Conservation (phyloP, 208 protist genomes). For the Phytomonas francai region DNA sequence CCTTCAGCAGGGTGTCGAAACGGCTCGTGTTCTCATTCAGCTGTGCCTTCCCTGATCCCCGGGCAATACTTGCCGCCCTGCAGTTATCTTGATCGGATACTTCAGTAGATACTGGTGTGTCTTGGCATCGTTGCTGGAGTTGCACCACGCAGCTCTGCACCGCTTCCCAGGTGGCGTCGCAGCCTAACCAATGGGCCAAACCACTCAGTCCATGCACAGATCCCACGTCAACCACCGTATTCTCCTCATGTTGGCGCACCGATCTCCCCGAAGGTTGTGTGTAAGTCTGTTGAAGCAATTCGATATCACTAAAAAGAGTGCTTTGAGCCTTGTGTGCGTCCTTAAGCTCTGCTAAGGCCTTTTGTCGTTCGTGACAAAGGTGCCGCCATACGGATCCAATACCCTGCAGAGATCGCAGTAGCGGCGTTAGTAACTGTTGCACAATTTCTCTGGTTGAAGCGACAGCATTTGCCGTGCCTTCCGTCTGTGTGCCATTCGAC, state of each 20-base stretch:
- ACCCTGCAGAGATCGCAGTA: not conserved
- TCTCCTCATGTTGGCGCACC: not conserved
- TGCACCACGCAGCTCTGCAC: not conserved
- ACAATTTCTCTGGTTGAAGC: not conserved
- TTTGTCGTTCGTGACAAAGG: not conserved
- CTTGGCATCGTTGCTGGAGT: not conserved
- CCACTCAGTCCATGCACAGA: not conserved
- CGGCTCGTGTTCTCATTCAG: not conserved
- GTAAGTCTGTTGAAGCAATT: not conserved
- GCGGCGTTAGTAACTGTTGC: not conserved
- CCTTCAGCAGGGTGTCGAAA: not conserved
- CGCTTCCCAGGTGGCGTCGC: not conserved
- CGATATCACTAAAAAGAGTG: not conserved
- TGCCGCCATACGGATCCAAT: not conserved
- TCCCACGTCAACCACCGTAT: not conserved
- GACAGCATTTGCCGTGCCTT: not conserved
- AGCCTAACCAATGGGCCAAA: not conserved
- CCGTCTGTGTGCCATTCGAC: not conserved
- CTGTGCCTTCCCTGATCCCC: slow-evolving; percentile 15
- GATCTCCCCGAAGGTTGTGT: not conserved
- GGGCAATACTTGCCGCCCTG: not conserved
- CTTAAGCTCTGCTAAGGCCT: not conserved
- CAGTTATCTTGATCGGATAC: not conserved
- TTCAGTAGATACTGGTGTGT: not conserved
- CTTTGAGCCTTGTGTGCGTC: not conserved